These are phyloP conservation scores for Striga asiatica DNA, from an alignment of 257 asterid species.

Conservation along the genomic window DNA sequence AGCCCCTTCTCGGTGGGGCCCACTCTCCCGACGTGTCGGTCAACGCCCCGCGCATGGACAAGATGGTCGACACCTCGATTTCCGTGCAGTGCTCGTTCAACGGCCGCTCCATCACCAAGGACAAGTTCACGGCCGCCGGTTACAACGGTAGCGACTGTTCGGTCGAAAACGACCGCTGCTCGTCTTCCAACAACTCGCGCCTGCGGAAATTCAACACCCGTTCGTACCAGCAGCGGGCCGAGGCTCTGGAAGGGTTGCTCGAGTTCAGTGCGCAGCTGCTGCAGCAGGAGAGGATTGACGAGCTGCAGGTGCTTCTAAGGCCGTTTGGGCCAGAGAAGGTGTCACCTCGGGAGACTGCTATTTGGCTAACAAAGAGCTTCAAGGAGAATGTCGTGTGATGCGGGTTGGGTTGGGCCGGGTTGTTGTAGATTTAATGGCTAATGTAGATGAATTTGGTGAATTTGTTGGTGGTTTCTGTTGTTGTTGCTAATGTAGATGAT, in stretches of 20 bases:
- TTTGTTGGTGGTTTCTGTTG: neutral
- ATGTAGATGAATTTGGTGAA: constrained; percentile 11
- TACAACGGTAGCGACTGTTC: constrained; percentile 65
- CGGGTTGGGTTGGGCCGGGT: neutral
- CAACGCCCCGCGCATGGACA: constrained; percentile 87
- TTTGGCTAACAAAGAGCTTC: constrained; percentile 94
- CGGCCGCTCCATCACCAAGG: constrained; percentile 58
- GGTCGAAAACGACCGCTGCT: constrained; percentile 46
- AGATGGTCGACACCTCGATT: constrained; percentile 68
- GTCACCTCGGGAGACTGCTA: constrained; percentile 90
- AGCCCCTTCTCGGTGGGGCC: constrained; percentile 29
- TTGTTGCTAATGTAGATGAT: neutral
- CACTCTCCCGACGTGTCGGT: constrained; percentile 71
- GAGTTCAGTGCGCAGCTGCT: constrained; percentile 86
- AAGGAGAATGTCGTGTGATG: constrained; percentile 47
- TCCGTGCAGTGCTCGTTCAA: constrained; percentile 55
- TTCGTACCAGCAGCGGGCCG: constrained; percentile 86
- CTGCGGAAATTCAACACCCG: constrained; percentile 69
- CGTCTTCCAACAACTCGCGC: constrained; percentile 62
- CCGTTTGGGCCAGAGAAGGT: constrained; percentile 91
- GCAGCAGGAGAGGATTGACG: constrained; percentile 80
- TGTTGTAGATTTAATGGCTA: constrained; percentile 20
- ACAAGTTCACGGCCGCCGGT: constrained; percentile 53
- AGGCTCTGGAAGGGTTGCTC: constrained; percentile 87
- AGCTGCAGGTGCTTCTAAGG: constrained; percentile 73